phyloP scores from a whole-genome alignment of 176 grass and related monocot species.

The Aegilops longissima region DNA sequence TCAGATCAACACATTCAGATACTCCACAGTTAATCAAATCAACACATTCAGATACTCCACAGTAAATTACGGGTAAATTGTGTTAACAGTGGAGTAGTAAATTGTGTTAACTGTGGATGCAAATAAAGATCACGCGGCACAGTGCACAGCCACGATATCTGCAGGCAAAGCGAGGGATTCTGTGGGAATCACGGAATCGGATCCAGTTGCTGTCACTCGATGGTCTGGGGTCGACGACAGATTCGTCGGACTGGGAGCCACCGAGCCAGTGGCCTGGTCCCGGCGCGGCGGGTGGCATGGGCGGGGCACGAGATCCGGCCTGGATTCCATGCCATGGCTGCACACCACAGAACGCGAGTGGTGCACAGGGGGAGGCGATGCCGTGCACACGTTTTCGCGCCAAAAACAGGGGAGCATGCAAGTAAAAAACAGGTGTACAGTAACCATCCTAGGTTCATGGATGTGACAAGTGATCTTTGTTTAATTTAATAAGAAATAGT shows the following conservation, averaged over 20 bases:
- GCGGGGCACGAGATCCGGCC: too few relatives aligned
- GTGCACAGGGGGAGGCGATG: background rate
- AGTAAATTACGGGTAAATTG: too few relatives aligned
- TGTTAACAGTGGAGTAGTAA: background rate
- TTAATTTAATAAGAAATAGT: background rate
- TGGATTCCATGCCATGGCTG: slow-evolving; percentile 16
- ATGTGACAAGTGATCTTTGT: too few relatives aligned
- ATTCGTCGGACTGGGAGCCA: slow-evolving; percentile 1
- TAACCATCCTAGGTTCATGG: slow-evolving; percentile 16
- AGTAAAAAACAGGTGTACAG: background rate
- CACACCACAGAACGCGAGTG: background rate
- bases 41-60: too few relatives aligned
- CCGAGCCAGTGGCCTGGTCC: slow-evolving; percentile 20
- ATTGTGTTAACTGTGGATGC: background rate
- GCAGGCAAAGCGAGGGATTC: background rate
- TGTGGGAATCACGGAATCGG: background rate
- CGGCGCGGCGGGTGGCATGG: background rate
- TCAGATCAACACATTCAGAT: too few relatives aligned
- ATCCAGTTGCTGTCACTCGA: slow-evolving; percentile 8
- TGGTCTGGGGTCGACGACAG: background rate
- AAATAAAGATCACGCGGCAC: background rate
- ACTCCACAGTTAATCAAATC: too few relatives aligned
- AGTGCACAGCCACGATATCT: background rate
- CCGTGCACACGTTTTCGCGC: background rate
- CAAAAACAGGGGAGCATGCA: background rate